Conservation (phyloP, 1,139 yeast genomes). For the Debaryomyces psychrophilus region DNA sequence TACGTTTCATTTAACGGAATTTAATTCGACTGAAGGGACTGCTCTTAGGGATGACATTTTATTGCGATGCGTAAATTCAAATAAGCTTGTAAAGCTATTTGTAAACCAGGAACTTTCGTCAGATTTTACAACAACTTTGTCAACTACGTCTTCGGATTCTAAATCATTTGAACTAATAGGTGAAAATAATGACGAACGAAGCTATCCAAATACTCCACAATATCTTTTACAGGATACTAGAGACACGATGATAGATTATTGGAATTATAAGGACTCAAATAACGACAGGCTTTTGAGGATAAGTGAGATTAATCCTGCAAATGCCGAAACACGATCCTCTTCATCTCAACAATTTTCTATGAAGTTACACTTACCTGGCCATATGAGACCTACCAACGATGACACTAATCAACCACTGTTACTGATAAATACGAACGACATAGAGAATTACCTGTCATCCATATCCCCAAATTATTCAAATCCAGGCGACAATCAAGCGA, state of each 20-base stretch:
- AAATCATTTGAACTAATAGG: conserved; percentile 50
- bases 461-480: conserved; percentile 12
- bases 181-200: conserved; percentile 41
- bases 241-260: conserved; percentile 54
- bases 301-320: conserved; percentile 8
- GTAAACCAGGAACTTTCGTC: conserved; percentile 46
- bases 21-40: conserved; percentile 64
- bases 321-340: neutral
- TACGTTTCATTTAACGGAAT: conserved; percentile 71
- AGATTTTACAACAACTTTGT: conserved; percentile 36
- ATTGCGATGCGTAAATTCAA: conserved; percentile 32
- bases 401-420: conserved; percentile 26
- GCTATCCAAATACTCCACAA: conserved; percentile 64
- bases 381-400: conserved; percentile 18
- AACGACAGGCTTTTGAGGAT: conserved; percentile 24
- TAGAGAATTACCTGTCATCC: conserved; percentile 15
- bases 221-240: conserved; percentile 47
- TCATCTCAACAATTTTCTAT: conserved; percentile 22
- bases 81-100: conserved; percentile 44
- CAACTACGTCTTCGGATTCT: conserved; percentile 52
- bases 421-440: conserved; percentile 32
- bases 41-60: conserved; percentile 55
- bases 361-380: conserved; percentile 26
- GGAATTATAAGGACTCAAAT: conserved; percentile 60
- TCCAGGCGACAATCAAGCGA: neutral